A percentile compares a stretch with the other conserved stretches of the same genome.
Conservation (phyloP, 352 stramenopile genomes). For the Thalassiosira ordinaria region DNA sequence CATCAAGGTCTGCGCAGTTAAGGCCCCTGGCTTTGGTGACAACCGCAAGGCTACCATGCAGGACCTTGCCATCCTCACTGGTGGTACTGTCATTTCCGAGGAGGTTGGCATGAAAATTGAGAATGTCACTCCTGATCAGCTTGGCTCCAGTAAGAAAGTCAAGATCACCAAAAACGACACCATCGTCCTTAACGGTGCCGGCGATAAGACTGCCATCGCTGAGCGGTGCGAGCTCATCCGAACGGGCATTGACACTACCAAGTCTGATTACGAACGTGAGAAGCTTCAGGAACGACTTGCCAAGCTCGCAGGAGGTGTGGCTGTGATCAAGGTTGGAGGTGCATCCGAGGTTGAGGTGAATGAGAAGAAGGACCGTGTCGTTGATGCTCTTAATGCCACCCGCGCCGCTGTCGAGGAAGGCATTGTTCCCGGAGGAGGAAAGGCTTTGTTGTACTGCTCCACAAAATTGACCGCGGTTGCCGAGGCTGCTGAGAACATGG, state of each 20-base stretch:
- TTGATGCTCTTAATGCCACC: constrained; percentile 99
- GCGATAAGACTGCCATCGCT: constrained; percentile 90
- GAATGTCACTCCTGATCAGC: constrained; percentile 93
- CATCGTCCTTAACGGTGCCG: constrained; percentile 95
- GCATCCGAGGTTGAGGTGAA: constrained; percentile 98
- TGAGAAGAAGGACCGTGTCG: constrained; percentile 99
- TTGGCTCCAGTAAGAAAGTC: constrained; percentile 94
- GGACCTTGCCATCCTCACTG: constrained; percentile 99
- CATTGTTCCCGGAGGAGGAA: constrained; percentile 98
- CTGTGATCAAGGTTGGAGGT: constrained; percentile 99
- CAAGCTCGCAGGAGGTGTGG: constrained; percentile 98
- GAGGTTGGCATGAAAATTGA: constrained; percentile 99
- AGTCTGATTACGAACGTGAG: constrained; percentile 99
- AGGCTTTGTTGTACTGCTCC: constrained; percentile 96
- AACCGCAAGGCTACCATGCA: constrained; percentile 99
- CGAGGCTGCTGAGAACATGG: constrained; percentile 90
- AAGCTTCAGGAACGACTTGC: constrained; percentile 99
- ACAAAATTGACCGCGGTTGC: constrained; percentile 89
- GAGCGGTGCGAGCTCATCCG: constrained; percentile 96
- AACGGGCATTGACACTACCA: constrained; percentile 94
- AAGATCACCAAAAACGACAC: constrained; percentile 99
- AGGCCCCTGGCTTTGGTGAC: constrained; percentile 99
- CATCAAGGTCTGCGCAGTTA: constrained; percentile 99
- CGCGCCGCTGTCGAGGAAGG: constrained; percentile 98
- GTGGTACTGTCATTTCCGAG: constrained; percentile 97